Base-by-base conservation (phyloP, 768 basidiomycete genomes). In the Termitomyces sp. region DNA sequence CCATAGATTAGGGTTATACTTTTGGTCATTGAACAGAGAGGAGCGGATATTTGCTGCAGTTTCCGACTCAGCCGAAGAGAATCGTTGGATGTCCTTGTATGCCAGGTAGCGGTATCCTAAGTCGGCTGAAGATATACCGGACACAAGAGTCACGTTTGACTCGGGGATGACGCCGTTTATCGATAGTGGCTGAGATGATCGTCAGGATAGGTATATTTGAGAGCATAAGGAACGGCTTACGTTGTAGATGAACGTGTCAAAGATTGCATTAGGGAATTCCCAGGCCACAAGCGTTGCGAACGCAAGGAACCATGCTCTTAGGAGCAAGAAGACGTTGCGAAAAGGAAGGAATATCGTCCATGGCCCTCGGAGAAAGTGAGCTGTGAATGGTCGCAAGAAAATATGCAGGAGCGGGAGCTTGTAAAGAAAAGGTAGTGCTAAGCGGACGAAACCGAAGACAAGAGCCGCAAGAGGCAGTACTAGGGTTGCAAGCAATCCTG, bases 21-120 rank as follows among this genome's bases (percentile, higher is more conserved):
- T 87, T 64, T 87, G 85, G 62, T 91, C 88, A 0, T 78, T 78
- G 63, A 90, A 91, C 0, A 91, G 65, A 0, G 80, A 76, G 0
- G 77, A 77, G 12, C 87, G 78, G 35, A 76, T 77, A 0, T 77
- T 66, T 12, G 72, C 66, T 0, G 77, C 78, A 1, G 72, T 63
- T 3, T 77, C 47, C 4, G 76, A 73, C 6, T 70, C 69, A 22
- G 79, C 78, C n/a, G 70, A 67, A 0, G 85, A 77, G 12, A 89
- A 64, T 4, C 75, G 73, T 10, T 69, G 70, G 42, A 93, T 75
- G 60, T 92, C 90, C 0, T 78, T 71, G 63, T 84, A 89, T 0
- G 90, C 88, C 60, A 86, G 82, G 66, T 86, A 80, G 43, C 80
- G 79, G 69, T 83, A 87, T 28, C 77, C 66, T 24, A 66, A 61